Evolutionary conservation across 2,329 filamentous ascomycete genomes (phyloP), one percentile per base, ranked within the genome.

Genomic region (Colletotrichum trifolii): DNA sequence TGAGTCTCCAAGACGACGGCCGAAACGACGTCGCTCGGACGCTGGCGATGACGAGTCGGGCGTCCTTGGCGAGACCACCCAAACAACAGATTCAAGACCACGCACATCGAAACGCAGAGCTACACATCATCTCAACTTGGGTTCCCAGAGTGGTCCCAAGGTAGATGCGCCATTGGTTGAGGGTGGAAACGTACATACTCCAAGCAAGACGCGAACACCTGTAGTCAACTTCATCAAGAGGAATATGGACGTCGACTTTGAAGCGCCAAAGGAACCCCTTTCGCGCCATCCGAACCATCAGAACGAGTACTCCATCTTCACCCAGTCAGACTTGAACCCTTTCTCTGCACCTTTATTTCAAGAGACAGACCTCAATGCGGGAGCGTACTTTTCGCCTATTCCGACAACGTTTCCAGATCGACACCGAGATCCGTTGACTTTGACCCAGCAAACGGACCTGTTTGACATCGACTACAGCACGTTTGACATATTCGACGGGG

Each of bases 401-500:
- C 58, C 63, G 2, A 67, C 50, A 9, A 60, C 38, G 15, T 60
- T 64, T 17, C 63, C 63, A 9, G 54, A 66, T 15, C 55, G 63
- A 25, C 42, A 50, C 4, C 11, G 36, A 8, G 17, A 25, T 6
- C 6, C 4, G 8, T n/a, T 4, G 2, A n/a, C 17, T 8, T n/a
- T 4, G 2, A n/a, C 17, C 11, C 39, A 49, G 13, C 38, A 33
- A 15, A 6, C 47, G 8, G 47, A 57, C 7, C 49, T 49, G 11
- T 7, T 38, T 12, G 52, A 38, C 4, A 39, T 25, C 9, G 11
- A 12, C 3, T 39, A 55, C 0, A 56, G 34, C 13, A 17, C 66
- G 8, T 57, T 68, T 9, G 63, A 68, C 9, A 54, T 68, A 4
- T 68, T 68, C 36, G 66, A 66, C 25, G 63, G 57, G 35, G 66